Conservation (phyloP, 2,329 filamentous ascomycete genomes). For the Tolypocladium amazonense region DNA sequence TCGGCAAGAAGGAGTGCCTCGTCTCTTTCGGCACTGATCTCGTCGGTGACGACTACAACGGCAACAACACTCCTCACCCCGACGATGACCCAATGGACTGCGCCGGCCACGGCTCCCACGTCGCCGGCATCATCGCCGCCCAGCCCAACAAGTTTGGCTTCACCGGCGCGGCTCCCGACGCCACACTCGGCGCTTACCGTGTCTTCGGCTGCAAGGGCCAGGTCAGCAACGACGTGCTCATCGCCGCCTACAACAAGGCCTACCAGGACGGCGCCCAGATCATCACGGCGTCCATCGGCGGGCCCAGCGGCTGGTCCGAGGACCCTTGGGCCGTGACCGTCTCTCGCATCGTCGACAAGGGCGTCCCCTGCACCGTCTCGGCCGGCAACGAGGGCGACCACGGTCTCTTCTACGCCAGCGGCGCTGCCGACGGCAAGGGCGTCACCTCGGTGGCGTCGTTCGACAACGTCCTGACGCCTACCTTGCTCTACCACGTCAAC, state of each 20-base stretch:
- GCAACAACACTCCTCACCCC: conserved; percentile 27
- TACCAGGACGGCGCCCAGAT: conserved; percentile 49
- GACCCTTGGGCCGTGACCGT: conserved; percentile 39
- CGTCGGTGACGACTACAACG: conserved; percentile 42
- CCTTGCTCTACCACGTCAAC: conserved; percentile 28
- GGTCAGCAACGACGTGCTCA: conserved; percentile 44
- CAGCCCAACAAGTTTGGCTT: conserved; percentile 42
- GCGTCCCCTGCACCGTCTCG: conserved; percentile 41
- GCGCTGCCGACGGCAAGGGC: conserved; percentile 34
- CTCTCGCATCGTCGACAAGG: conserved; percentile 40
- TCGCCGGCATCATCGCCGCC: conserved; percentile 52
- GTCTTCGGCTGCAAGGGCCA: conserved; percentile 45
- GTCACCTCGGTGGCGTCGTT: conserved; percentile 39
- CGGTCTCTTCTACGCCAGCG: conserved; percentile 39
- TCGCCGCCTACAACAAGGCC: conserved; percentile 48
- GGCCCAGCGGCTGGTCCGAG: conserved; percentile 38
- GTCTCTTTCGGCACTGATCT: conserved; percentile 48
- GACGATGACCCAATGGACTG: conserved; percentile 45
- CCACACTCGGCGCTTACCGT: conserved; percentile 44
- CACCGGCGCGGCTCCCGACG: conserved; percentile 45
- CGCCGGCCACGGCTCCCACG: conserved; percentile 49
- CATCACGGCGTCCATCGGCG: conserved; percentile 45
- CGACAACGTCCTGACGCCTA: conserved; percentile 33
- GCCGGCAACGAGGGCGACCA: conserved; percentile 37
- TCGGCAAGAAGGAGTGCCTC: conserved; percentile 44